Evolutionary conservation across 805 yeast genomes (phyloP).

Genomic region (Naumovozyma castellii): DNA sequence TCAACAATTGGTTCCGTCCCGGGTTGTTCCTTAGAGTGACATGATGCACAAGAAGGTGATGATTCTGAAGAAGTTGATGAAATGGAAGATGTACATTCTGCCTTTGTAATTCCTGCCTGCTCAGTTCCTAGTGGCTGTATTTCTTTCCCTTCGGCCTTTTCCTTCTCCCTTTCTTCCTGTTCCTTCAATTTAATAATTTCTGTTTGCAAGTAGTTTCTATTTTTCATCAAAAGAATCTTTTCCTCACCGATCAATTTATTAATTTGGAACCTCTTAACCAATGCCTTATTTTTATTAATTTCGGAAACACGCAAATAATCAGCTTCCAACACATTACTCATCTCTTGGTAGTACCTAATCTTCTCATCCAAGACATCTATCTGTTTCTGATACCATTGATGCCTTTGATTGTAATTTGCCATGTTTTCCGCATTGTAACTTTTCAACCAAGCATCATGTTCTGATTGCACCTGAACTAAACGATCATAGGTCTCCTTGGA

Average conservation of each 20-base stretch:
- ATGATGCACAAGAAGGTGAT: background rate
- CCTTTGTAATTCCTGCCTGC: background rate
- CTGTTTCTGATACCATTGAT: slow-evolving; percentile 13
- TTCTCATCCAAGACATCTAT: slow-evolving; percentile 11
- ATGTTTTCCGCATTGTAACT: slow-evolving; percentile 5
- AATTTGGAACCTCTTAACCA: background rate
- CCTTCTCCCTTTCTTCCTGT: background rate
- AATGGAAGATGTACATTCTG: background rate
- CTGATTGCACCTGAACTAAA: slow-evolving; percentile 13
- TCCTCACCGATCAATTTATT: background rate
- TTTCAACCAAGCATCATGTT: slow-evolving; percentile 13
- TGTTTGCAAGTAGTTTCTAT: background rate
- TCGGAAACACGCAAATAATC: background rate
- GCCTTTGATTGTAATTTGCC: slow-evolving; percentile 11
- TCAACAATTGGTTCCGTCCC: no score
- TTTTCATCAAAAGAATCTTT: background rate
- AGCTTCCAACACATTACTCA: background rate
- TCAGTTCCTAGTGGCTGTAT: background rate
- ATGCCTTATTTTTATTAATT: background rate
- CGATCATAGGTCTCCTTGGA: slow-evolving; percentile 26
- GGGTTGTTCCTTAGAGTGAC: no score
- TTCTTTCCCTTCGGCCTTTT: background rate
- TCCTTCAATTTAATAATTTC: background rate
- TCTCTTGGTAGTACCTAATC: slow-evolving; percentile 6
- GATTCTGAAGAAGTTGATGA: background rate